A percentile compares a stretch with the other conserved stretches of the same genome.
Conservation (phyloP, 2,329 filamentous ascomycete genomes). For the Torrubiellomyces zombiae region DNA sequence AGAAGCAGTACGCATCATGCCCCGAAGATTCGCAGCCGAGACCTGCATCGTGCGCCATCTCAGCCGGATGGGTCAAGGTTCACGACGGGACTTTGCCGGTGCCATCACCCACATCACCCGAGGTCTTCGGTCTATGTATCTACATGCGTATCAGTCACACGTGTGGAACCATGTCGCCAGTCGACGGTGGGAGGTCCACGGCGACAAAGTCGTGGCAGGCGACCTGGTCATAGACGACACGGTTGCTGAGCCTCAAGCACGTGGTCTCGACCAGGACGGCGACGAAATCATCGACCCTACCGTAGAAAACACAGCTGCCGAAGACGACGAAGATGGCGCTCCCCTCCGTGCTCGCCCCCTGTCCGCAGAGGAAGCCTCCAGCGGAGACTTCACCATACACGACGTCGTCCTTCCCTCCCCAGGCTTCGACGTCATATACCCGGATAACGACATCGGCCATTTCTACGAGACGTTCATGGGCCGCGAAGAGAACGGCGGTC, state of each 20-base stretch:
- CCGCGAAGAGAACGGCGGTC: constrained; percentile 53
- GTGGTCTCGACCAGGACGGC: constrained; percentile 46
- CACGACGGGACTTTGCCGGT: constrained; percentile 57
- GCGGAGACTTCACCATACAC: constrained; percentile 63
- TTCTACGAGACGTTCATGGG: constrained; percentile 83
- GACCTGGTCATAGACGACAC: constrained; percentile 55
- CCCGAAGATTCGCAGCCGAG: constrained; percentile 71
- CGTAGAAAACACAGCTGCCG: constrained; percentile 24
- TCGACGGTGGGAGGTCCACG: constrained; percentile 62
- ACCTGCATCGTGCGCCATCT: constrained; percentile 64
- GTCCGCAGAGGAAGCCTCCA: constrained; percentile 59
- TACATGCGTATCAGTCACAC: constrained; percentile 88
- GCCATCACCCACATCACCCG: constrained; percentile 67
- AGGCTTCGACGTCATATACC: constrained; percentile 79
- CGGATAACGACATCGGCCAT: constrained; percentile 62
- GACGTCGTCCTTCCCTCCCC: constrained; percentile 88
- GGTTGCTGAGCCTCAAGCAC: constrained; percentile 16
- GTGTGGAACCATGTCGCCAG: constrained; percentile 84
- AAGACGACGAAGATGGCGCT: constrained; percentile 25
- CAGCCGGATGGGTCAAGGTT: constrained; percentile 25
- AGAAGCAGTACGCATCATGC: constrained; percentile 51
- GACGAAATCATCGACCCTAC: constrained; percentile 25
- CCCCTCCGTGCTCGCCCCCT: constrained; percentile 50
- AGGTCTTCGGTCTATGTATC: constrained; percentile 80
- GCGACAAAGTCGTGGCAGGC: constrained; percentile 59